Evolutionary conservation across 169 alveolate species (phyloP).

Genomic region (Plasmodium gaboni): DNA sequence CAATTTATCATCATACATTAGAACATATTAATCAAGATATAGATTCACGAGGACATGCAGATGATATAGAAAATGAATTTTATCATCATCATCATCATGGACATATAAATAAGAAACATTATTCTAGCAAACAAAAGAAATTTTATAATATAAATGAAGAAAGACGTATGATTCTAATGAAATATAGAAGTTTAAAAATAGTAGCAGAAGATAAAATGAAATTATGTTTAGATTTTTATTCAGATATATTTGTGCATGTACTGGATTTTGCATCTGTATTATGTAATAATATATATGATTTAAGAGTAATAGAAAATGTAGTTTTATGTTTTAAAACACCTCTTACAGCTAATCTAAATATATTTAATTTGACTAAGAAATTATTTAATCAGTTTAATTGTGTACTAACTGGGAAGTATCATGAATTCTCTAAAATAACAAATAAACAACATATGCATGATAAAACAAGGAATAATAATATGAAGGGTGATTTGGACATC

Average conservation of each 20-base stretch:
- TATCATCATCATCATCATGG: no score
- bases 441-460: constrained; percentile 31
- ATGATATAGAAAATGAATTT: not conserved
- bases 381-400: constrained; percentile 48
- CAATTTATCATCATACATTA: constrained; percentile 45
- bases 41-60: not conserved
- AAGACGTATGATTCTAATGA: constrained; percentile 53
- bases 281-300: constrained; percentile 68
- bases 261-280: constrained; percentile 74
- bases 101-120: not conserved
- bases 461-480: constrained; percentile 1
- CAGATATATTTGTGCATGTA: constrained; percentile 65
- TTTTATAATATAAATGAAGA: constrained; percentile 56
- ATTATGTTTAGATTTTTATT: constrained; percentile 69
- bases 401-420: constrained; percentile 15
- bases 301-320: constrained; percentile 52
- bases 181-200: constrained; percentile 46
- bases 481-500: not conserved
- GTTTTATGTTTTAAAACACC: constrained; percentile 73
- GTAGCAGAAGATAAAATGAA: constrained; percentile 71
- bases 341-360: constrained; percentile 67
- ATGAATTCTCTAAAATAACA: constrained; percentile 48
- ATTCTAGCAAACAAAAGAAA: constrained; percentile 19
- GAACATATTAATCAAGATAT: constrained; percentile 32
- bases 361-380: constrained; percentile 54